Percentiles rank a stretch among this genome's conserved stretches.
Conservation (phyloP, 345 rosid species). For the Linum usitatissimum region DNA sequence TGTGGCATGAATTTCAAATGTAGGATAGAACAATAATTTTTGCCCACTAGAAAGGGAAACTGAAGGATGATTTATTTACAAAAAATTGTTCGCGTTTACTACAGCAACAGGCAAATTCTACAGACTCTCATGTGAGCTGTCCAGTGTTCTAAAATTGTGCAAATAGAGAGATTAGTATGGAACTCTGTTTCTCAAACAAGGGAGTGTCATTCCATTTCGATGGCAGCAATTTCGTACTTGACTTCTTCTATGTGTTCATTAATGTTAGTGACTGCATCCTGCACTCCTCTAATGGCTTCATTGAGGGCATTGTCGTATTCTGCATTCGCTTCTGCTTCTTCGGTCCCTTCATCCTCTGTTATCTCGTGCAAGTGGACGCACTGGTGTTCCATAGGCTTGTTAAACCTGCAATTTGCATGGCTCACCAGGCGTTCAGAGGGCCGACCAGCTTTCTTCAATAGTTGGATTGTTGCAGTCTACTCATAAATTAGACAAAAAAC, state of each 20-base stretch:
- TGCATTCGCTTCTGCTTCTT: constrained; percentile 85
- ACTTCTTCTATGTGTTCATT: constrained; percentile 78
- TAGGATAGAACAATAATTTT: background rate
- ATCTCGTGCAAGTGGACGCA: constrained; percentile 80
- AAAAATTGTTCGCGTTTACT: no score
- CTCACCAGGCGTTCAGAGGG: constrained; percentile 69
- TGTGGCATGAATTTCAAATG: background rate
- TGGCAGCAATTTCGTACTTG: constrained; percentile 56
- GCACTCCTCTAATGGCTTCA: constrained; percentile 83
- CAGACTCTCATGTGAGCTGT: no score
- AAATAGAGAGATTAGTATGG: no score
- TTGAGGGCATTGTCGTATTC: constrained; percentile 71
- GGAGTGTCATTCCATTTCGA: constrained; percentile 9
- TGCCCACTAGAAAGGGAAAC: background rate
- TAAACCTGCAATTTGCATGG: constrained; percentile 64
- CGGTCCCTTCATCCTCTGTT: constrained; percentile 75
- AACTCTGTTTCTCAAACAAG: background rate
- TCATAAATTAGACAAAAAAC: background rate
- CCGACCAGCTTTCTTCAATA: constrained; percentile 73
- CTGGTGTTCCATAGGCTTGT: constrained; percentile 60
- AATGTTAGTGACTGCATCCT: constrained; percentile 69
- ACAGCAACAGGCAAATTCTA: no score
- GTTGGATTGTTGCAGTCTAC: constrained; percentile 77
- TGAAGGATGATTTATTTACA: background rate
- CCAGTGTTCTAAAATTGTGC: no score